Base-by-base conservation (phyloP, 306 rosid genomes). In the Corylus avellana region DNA sequence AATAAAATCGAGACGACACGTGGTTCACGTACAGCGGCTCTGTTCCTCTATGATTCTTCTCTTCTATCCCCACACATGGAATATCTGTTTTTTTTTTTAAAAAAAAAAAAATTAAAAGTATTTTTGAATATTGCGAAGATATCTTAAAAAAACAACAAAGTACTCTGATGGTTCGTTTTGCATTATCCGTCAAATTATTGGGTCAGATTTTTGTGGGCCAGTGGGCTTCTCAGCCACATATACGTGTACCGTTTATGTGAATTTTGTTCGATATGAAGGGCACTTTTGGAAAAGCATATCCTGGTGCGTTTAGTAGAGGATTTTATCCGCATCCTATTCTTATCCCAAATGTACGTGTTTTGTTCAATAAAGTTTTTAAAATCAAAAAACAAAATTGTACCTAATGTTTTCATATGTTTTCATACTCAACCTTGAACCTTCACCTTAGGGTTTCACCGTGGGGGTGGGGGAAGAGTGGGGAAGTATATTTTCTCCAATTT, bases 1-100 rank as follows among this genome's bases (percentile, higher is more conserved):
- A 48, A 61, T 32, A 49, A 53, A 68, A 54, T 5, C 6, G 8
- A 29, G 6, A 1, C 10, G 55, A 77, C 67, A 77, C 80, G 80
- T 77, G 80, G 66, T 51, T 13, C 44, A 3, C 55, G 13, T 68
- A 62, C 55, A 67, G 37, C 5, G 46, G 51, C 39, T 13, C 56
- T 11, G 9, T 16, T 55, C 25, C 54, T 59, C 62, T 16, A 4
- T 51, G 13, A 27, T 10, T n/a, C 25, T 61, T 39, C 46, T 39
- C 46, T 6, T 6, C 8, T 42, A 42, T 42, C 46, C 58, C 1
- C 4, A 11, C 14, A 49, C 53, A 11, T 49, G 53, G 53, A 49
- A 49, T 8, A 49, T 11, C 53, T 49, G 53, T 49, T 49, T 49
- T 49, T 49, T 0, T 49, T 49, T 48, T 22, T 22, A 29, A 29